phyloP scores from a whole-genome alignment of 768 basidiomycete genomes.

The Boletus reticuloceps region DNA sequence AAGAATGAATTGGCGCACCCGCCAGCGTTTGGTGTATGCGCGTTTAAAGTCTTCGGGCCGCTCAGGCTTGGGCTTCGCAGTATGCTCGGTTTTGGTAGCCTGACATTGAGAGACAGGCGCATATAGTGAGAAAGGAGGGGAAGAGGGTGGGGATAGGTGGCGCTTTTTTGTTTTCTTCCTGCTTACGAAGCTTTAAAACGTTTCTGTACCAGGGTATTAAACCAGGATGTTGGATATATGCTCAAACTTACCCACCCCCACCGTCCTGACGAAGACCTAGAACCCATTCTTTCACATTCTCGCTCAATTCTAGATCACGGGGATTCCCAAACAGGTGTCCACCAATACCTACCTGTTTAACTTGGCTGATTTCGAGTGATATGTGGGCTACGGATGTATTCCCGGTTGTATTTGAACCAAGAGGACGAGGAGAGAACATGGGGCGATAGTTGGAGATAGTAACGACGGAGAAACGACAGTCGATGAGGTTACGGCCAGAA shows the following conservation, averaged over 20 bases:
- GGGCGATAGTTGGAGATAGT: slow-evolving; percentile 49
- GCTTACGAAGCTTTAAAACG: slow-evolving; percentile 45
- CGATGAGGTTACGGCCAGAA: slow-evolving; percentile 37
- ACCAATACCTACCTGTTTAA: slow-evolving; percentile 43
- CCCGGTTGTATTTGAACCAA: slow-evolving; percentile 29
- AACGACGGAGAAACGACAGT: slow-evolving; percentile 46
- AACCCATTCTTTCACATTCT: slow-evolving; percentile 48
- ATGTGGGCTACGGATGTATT: slow-evolving; percentile 44
- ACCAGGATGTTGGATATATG: background rate
- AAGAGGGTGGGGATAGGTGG: slow-evolving; percentile 1
- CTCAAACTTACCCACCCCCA: slow-evolving; percentile 55
- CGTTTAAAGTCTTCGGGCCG: slow-evolving; percentile 11
- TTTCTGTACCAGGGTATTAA: slow-evolving; percentile 31
- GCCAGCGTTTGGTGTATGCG: slow-evolving; percentile 25
- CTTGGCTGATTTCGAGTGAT: slow-evolving; percentile 49
- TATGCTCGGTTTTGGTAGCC: background rate
- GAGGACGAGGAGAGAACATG: slow-evolving; percentile 53
- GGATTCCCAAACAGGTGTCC: slow-evolving; percentile 51
- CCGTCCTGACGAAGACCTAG: slow-evolving; percentile 54
- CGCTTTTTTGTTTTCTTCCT: slow-evolving; percentile 20
- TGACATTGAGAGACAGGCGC: slow-evolving; percentile 1
- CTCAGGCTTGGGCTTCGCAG: slow-evolving; percentile 4
- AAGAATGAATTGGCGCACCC: slow-evolving; percentile 10
- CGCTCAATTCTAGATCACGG: slow-evolving; percentile 40
- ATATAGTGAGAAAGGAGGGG: slow-evolving; percentile 1